Conservation (phyloP, 352 stramenopile genomes). For the Phytopythium helicoides region DNA sequence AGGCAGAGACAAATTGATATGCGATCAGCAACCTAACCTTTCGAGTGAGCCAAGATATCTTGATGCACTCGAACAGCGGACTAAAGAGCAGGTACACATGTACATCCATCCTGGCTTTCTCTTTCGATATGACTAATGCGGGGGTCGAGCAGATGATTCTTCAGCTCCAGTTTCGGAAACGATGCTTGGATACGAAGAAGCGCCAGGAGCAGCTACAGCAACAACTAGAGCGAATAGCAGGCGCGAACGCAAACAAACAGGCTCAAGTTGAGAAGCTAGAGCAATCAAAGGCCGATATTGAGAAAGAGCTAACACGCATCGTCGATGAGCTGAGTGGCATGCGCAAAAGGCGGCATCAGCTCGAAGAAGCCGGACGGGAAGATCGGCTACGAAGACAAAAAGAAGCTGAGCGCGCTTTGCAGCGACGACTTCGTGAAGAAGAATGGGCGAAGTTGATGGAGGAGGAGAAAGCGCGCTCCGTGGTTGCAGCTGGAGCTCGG, state of each 20-base stretch:
- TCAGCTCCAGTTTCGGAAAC: slow-evolving; percentile 32
- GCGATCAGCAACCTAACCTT: too few relatives aligned
- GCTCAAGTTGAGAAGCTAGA: slow-evolving; percentile 21
- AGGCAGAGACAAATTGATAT: too few relatives aligned
- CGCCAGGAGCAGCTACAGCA: slow-evolving; percentile 20
- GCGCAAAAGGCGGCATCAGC: slow-evolving; percentile 29
- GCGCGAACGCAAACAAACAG: slow-evolving; percentile 16
- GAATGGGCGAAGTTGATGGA: slow-evolving; percentile 47
- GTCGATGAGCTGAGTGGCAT: slow-evolving; percentile 18
- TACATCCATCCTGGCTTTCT: too few relatives aligned
- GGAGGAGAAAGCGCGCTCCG: slow-evolving; percentile 45
- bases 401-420: slow-evolving; percentile 46
- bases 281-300: slow-evolving; percentile 24
- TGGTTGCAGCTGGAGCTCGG: slow-evolving; percentile 40
- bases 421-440: slow-evolving; percentile 39
- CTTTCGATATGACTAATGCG: slow-evolving; percentile 22
- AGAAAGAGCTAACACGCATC: slow-evolving; percentile 30
- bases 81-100: too few relatives aligned
- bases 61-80: too few relatives aligned
- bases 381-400: slow-evolving; percentile 39
- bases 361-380: slow-evolving; percentile 41
- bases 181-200: slow-evolving; percentile 19
- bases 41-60: too few relatives aligned
- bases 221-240: slow-evolving; percentile 16
- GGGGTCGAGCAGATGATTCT: slow-evolving; percentile 48